Conservation (phyloP, 345 rosid genomes). For the Hibiscus syriacus region DNA sequence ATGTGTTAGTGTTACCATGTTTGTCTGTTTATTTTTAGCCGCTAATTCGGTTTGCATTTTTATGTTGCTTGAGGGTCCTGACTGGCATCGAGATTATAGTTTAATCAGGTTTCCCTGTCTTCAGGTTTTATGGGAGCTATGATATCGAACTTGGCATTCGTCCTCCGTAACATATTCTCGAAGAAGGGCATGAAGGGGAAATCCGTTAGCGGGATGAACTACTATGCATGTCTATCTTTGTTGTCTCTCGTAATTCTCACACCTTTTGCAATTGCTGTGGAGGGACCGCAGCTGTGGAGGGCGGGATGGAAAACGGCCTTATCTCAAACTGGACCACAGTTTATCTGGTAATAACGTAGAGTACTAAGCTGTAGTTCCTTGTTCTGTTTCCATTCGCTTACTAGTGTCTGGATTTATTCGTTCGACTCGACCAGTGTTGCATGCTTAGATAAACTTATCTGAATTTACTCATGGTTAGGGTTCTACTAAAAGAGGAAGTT, state of each 20-base stretch:
- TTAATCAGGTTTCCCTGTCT: slow-evolving; percentile 2
- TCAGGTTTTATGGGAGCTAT: slow-evolving; percentile 99
- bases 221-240: slow-evolving; percentile 93
- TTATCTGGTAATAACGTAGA: slow-evolving; percentile 48
- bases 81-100: not conserved
- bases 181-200: slow-evolving; percentile 98
- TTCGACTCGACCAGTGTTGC: not conserved
- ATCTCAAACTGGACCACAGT: slow-evolving; percentile 71
- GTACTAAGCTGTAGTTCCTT: not conserved
- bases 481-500: not conserved
- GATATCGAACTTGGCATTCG: slow-evolving; percentile 95
- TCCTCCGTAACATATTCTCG: slow-evolving; percentile 87
- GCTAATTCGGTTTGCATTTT: not conserved
- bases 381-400: not conserved
- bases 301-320: slow-evolving; percentile 74
- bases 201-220: slow-evolving; percentile 98
- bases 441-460: not conserved
- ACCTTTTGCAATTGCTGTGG: slow-evolving; percentile 92
- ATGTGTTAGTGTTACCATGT: not conserved
- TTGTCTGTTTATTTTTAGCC: not conserved
- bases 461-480: not conserved
- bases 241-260: slow-evolving; percentile 81
- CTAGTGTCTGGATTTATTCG: not conserved
- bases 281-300: slow-evolving; percentile 97
- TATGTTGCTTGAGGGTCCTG: not conserved